Base-by-base conservation (phyloP, 2,329 filamentous ascomycete genomes). In the Diaporthe caulivora region DNA sequence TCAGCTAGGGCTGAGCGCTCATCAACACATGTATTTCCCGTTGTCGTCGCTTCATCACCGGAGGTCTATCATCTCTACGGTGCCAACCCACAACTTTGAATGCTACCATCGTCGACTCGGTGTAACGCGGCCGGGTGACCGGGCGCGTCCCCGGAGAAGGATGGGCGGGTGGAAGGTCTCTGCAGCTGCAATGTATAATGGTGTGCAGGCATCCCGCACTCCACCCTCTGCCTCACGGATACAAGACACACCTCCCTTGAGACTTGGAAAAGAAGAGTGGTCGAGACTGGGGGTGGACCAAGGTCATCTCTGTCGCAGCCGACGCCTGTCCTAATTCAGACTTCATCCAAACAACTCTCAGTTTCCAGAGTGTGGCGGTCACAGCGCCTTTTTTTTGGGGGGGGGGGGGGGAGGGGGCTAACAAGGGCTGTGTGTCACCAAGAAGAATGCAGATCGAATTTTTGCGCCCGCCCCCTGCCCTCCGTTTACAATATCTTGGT, bases 351-450 rank as follows among this genome's bases (percentile, higher is more conserved):
- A 47, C 47, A 49, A 21, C 31, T 26, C 47, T 40, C 60, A 34
- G 21, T 53, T 18, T 37, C 62, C 47, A 67, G 60, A 65, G 44
- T 51, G 62, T 67, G 62, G 62, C 62, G 44, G 62, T 53, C 47
- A 53, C 62, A 67, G 47, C n/a, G 13, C 37, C 13, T n/a, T n/a
- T n/a, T n/a, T n/a, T n/a, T n/a, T n/a, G n/a, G n/a, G n/a, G n/a
- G 13, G 44, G 40, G 47, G 29, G n/a, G n/a, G 40, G 47, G 10
- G n/a, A 13, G 44, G 21, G 17, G 21, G 11, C 44, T n/a, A 26
- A 4, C 21, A 65, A 21, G 42, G 44, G 29, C 18, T 51, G 31
- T 40, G 31, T 65, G 62, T 65, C 62, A 65, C 62, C 21, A 65
- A 65, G 62, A 13, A 51, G 62, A 29, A 37, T 65, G 62, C 62